These are phyloP conservation scores for Aspergillus brasiliensis DNA, from an alignment of 2,329 filamentous ascomycete species.

Conservation along the genomic window DNA sequence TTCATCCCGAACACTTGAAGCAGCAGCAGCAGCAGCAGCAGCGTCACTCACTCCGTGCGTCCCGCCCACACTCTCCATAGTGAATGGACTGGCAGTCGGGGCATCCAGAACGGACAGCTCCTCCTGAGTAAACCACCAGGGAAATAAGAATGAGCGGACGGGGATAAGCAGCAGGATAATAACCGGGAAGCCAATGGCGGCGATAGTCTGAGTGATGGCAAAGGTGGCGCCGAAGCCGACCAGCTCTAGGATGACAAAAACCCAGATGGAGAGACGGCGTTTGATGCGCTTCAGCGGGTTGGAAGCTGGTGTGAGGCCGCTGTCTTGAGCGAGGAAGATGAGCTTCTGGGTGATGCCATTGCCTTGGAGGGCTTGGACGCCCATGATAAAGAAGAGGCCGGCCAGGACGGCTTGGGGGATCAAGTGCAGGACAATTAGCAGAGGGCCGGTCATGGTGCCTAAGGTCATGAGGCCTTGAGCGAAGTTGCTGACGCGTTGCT, in stretches of 20 bases:
- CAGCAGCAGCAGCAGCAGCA: background rate
- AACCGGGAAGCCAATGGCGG: constrained; percentile 77
- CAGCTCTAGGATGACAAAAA: constrained; percentile 69
- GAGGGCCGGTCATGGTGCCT: constrained; percentile 74
- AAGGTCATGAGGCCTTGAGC: constrained; percentile 76
- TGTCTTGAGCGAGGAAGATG: constrained; percentile 68
- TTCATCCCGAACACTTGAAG: constrained; percentile 10
- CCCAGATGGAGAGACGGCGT: constrained; percentile 69
- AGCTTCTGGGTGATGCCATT: constrained; percentile 79
- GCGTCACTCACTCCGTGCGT: constrained; percentile 52
- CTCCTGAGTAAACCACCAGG: constrained; percentile 59
- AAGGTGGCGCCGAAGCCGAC: constrained; percentile 75
- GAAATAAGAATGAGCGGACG: constrained; percentile 64
- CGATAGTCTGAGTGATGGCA: constrained; percentile 80
- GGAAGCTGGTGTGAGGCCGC: constrained; percentile 56
- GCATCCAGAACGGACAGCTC: constrained; percentile 68
- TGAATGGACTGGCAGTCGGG: constrained; percentile 74
- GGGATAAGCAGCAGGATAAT: constrained; percentile 72
- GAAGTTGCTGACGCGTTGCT: constrained; percentile 78
- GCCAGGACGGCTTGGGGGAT: constrained; percentile 80
- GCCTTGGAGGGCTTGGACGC: constrained; percentile 71
- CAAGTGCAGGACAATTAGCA: constrained; percentile 72
- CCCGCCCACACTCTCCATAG: constrained; percentile 74
- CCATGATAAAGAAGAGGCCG: constrained; percentile 84
- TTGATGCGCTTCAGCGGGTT: constrained; percentile 64